These are phyloP conservation scores for Plantago elongata DNA, from an alignment of 257 asterid genomes.

Conservation along the genomic window DNA sequence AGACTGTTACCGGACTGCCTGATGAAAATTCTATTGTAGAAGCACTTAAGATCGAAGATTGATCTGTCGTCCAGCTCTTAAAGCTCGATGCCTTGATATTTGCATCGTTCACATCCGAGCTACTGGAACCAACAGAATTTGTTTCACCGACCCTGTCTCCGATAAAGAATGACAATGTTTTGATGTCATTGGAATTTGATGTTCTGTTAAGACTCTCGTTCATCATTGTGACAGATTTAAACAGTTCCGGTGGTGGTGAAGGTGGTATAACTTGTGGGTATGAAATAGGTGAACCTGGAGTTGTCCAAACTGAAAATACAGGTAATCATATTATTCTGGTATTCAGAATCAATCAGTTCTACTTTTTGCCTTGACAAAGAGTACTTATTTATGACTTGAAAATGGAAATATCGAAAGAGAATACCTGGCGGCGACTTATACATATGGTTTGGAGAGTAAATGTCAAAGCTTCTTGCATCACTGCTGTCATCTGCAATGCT, in stretches of 20 bases:
- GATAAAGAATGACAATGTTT: slow-evolving; percentile 18
- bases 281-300: slow-evolving; percentile 27
- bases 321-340: neutral
- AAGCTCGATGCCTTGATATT: slow-evolving; percentile 26
- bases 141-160: slow-evolving; percentile 23
- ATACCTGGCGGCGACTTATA: slow-evolving; percentile 33
- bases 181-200: slow-evolving; percentile 16
- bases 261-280: slow-evolving; percentile 23
- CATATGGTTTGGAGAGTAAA: slow-evolving; percentile 24
- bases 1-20: slow-evolving; percentile 34
- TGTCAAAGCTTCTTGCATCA: slow-evolving; percentile 23
- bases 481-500: slow-evolving; percentile 20
- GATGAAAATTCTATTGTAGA: slow-evolving; percentile 22
- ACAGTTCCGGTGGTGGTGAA: slow-evolving; percentile 32
- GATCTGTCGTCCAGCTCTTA: slow-evolving; percentile 29
- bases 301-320: slow-evolving; percentile 34
- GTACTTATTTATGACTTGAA: neutral
- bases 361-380: neutral
- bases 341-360: neutral
- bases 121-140: slow-evolving; percentile 15
- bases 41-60: slow-evolving; percentile 29
- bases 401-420: neutral
- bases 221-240: slow-evolving; percentile 29
- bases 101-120: slow-evolving; percentile 19
- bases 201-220: slow-evolving; percentile 28